Conservation (phyloP, 1,284 basidiomycete genomes). For the Heliocybe sulcata region DNA sequence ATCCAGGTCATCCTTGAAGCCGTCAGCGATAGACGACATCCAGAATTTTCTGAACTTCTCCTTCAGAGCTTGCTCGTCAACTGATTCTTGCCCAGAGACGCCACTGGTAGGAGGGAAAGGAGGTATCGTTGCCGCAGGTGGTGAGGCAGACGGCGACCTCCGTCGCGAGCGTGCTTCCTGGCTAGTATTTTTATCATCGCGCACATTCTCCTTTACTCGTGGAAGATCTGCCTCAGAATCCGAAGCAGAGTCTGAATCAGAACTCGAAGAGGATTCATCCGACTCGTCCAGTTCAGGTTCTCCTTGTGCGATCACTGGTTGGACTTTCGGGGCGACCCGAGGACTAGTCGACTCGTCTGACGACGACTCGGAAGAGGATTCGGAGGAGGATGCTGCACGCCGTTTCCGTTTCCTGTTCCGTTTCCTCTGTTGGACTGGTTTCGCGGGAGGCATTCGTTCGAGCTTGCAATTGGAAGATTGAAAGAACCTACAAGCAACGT, state of each 20-base stretch:
- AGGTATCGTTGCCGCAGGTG: constrained; percentile 38
- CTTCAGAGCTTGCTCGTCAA: constrained; percentile 46
- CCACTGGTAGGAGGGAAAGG: constrained; percentile 40
- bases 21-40: constrained; percentile 74
- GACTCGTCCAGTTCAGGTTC: constrained; percentile 12
- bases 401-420: constrained; percentile 33
- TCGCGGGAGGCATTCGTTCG: constrained; percentile 7
- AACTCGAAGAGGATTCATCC: constrained; percentile 14
- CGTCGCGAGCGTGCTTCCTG: constrained; percentile 1
- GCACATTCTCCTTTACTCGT: constrained; percentile 7
- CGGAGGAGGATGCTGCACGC: constrained; percentile 27
- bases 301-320: constrained; percentile 6
- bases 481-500: no score
- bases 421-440: constrained; percentile 18
- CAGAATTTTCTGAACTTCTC: constrained; percentile 70
- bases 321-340: constrained; percentile 5
- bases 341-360: constrained; percentile 10
- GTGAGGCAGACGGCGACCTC: constrained; percentile 45
- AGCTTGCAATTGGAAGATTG: no score
- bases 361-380: constrained; percentile 20
- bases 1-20: constrained; percentile 71
- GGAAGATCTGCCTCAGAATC: constrained; percentile 8
- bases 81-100: constrained; percentile 15
- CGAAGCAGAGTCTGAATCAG: constrained; percentile 14
- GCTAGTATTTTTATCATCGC: constrained; percentile 4